Evolutionary conservation across 2,329 filamentous ascomycete species (phyloP).

Genomic region (Ophiostoma perfectum): DNA sequence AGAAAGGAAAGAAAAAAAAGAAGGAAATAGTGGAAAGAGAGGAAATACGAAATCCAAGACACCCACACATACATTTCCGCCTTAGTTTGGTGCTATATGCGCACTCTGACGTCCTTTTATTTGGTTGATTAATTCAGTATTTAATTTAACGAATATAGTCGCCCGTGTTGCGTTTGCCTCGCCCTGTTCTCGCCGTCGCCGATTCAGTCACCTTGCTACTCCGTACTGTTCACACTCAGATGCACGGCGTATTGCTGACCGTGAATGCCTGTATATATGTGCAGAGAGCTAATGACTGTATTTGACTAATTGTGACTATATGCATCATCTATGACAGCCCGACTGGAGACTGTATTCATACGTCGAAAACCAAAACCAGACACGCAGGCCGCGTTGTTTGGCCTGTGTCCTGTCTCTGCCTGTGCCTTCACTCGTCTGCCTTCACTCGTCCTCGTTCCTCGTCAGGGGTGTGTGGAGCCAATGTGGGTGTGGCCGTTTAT

Average conservation of each 20-base stretch:
- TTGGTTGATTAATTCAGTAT: neutral
- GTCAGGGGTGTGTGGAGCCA: neutral
- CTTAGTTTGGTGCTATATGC: neutral
- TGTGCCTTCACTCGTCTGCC: neutral
- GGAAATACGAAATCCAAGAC: neutral
- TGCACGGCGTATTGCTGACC: too few species aligned
- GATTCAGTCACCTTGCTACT: neutral
- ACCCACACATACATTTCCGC: slow-evolving; percentile 11
- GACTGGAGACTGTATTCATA: too few species aligned
- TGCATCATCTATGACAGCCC: too few species aligned
- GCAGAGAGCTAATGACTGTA: too few species aligned
- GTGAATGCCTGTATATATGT: too few species aligned
- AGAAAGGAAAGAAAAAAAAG: neutral
- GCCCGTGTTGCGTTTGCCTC: neutral
- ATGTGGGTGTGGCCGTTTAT: slow-evolving; percentile 15
- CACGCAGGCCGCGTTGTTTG: slow-evolving; percentile 6
- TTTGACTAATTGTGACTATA: too few species aligned
- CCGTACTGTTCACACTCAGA: too few species aligned
- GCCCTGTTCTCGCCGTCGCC: slow-evolving; percentile 11
- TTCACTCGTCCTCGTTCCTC: slow-evolving; percentile 1
- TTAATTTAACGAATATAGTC: neutral
- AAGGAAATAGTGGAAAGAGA: neutral
- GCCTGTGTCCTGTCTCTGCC: slow-evolving; percentile 8
- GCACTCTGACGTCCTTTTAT: slow-evolving; percentile 3
- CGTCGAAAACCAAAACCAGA: neutral